Conservation (phyloP, 2,329 filamentous ascomycete species). For the Dactylellina cionopaga region DNA sequence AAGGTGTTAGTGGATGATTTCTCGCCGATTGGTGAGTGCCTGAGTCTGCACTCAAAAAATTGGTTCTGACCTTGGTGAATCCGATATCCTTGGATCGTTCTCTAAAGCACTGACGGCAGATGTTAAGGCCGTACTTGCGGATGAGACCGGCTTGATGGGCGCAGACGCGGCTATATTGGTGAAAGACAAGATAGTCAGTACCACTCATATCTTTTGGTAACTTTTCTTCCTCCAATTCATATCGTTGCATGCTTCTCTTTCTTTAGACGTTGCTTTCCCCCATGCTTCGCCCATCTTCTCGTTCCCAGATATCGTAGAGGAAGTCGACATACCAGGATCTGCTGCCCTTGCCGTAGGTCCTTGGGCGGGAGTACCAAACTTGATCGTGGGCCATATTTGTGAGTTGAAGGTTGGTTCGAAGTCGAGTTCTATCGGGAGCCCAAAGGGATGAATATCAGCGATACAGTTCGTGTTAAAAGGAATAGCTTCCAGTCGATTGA, state of each 20-base stretch:
- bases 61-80: constrained; percentile 71
- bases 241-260: constrained; percentile 13
- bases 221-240: constrained; percentile 1
- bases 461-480: constrained; percentile 6
- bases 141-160: constrained; percentile 98
- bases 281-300: constrained; percentile 40
- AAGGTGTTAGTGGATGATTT: constrained; percentile 7
- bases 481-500: background rate
- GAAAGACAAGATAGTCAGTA: constrained; percentile 54
- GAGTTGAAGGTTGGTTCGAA: constrained; percentile 53
- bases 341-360: constrained; percentile 96
- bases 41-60: constrained; percentile 47
- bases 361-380: constrained; percentile 98
- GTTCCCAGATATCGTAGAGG: constrained; percentile 28
- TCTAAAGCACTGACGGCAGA: constrained; percentile 82
- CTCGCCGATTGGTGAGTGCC: background rate
- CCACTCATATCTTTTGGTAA: constrained; percentile 6
- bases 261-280: constrained; percentile 56
- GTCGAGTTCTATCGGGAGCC: constrained; percentile 44
- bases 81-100: constrained; percentile 78
- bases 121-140: constrained; percentile 98
- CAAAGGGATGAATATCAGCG: constrained; percentile 5
- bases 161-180: constrained; percentile 75
- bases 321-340: constrained; percentile 80
- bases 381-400: constrained; percentile 88